These are phyloP conservation scores for Calendula officinalis DNA, from an alignment of 129 eudicot species.

Conservation along the genomic window DNA sequence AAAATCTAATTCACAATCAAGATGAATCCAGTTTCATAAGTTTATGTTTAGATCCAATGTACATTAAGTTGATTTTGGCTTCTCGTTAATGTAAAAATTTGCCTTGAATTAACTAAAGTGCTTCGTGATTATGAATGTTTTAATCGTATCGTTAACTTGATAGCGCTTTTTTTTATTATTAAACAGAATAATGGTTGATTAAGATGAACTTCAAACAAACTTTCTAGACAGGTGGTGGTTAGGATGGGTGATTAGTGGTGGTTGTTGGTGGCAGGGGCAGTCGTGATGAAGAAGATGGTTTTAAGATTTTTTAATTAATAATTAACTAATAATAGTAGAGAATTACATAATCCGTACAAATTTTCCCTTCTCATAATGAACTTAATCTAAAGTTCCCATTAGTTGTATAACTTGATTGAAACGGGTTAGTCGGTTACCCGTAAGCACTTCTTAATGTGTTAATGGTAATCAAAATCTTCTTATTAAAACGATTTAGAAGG, in stretches of 20 bases:
- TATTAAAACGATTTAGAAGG: too few species aligned
- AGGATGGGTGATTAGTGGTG: neutral
- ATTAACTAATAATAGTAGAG: neutral
- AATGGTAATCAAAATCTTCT: too few species aligned
- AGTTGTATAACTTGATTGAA: too few species aligned
- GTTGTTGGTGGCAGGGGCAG: neutral
- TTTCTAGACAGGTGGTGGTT: constrained; percentile 9
- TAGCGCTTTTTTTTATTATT: neutral
- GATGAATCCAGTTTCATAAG: constrained; percentile 4
- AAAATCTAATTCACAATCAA: constrained; percentile 19
- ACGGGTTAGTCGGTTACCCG: too few species aligned
- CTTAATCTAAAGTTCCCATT: neutral
- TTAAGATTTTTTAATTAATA: neutral
- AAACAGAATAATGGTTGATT: neutral
- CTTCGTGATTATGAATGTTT: constrained; percentile 14
- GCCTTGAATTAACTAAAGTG: constrained; percentile 2
- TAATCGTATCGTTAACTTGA: neutral
- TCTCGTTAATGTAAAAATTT: constrained; percentile 1
- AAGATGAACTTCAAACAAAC: neutral
- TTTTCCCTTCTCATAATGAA: neutral
- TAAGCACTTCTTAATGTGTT: too few species aligned
- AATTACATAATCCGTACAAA: neutral
- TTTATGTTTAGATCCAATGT: constrained; percentile 13
- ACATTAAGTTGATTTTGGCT: constrained; percentile 19
- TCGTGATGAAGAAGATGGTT: neutral